These are phyloP conservation scores for Lyophyllum decastes DNA, from an alignment of 768 basidiomycete genomes.

Conservation along the genomic window DNA sequence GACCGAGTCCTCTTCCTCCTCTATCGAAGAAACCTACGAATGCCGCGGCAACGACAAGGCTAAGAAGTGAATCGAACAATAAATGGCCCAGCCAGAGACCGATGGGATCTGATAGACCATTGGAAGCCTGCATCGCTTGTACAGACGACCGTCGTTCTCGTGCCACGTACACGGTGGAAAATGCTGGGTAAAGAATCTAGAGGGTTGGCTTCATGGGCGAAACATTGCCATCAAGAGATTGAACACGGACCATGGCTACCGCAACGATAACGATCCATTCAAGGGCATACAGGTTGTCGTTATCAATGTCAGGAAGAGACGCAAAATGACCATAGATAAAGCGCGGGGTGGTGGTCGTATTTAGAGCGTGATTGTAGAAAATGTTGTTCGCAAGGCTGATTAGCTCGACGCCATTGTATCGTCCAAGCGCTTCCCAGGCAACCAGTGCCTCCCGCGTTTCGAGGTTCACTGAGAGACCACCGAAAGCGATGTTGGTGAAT, in stretches of 20 bases:
- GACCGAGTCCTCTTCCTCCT: background rate
- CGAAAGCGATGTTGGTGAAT: background rate
- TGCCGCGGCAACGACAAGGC: conserved; percentile 19
- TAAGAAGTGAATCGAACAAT: conserved; percentile 49
- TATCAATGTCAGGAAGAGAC: conserved; percentile 29
- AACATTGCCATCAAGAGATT: background rate
- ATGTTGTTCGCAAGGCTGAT: background rate
- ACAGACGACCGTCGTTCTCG: conserved; percentile 48
- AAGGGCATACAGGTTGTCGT: conserved; percentile 39
- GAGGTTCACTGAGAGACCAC: background rate
- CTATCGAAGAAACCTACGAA: background rate
- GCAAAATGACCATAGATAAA: background rate
- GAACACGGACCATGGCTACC: background rate
- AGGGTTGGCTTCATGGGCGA: background rate
- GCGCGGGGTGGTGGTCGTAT: background rate
- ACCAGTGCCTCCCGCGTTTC: background rate
- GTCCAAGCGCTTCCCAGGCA: background rate
- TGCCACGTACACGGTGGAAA: conserved; percentile 48
- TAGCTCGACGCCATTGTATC: background rate
- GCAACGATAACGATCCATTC: background rate
- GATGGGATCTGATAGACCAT: conserved; percentile 48
- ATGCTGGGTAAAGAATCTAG: background rate
- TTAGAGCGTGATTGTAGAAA: background rate
- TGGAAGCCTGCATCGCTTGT: conserved; percentile 57
- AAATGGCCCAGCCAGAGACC: conserved; percentile 60